Evolutionary conservation across 2,329 filamentous ascomycete species (phyloP), one percentile per base, ranked within the genome.

Genomic region (Colletotrichum sansevieriae): DNA sequence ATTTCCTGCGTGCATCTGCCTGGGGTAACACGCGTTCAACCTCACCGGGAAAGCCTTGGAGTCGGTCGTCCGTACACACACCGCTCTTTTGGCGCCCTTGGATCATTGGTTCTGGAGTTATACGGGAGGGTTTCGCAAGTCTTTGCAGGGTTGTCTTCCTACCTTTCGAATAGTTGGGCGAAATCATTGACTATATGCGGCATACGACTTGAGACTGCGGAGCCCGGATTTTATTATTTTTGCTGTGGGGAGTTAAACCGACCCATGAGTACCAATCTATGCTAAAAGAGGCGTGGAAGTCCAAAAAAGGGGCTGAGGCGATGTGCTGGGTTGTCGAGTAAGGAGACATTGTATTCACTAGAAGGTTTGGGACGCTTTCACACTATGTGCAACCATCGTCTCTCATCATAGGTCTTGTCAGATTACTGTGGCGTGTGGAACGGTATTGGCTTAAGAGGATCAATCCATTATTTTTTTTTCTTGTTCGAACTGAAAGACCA

Each of bases 151-250:
- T 51, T 52, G 25, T 33, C 49, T 68, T 65, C 35, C 57, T 65
- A 58, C 55, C 18, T 59, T 15, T 65, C 39, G 25, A 68, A 68
- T 25, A 58, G 47, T 43, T 70, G 52, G 68, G 64, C 68, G 65
- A 47, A 63, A 57, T 60, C 61, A 63, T 67, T 70, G 68, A 69
- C 62, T 70, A 57, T 44, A 70, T 55, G 60, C 44, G 65, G 65
- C 68, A 69, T 69, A 69, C 65, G 65, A 70, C 57, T 54, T 68
- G 68, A 60, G 68, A 59, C 41, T 59, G 65, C 60, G 47, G 61
- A 61, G 56, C 68, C 44, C 56, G 68, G 60, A 29, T 58, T 59
- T 55, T 51, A 12, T 39, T 39, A 4, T 39, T 39, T 59, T 64
- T 52, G 63, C 57, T 43, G 22, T 64, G 56, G 43, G 62, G 46